A percentile compares a stretch with the other conserved stretches of the same genome.
Evolutionary conservation across 2,329 filamentous ascomycete species (phyloP).

Genomic region (Scortechinia acanthostroma): DNA sequence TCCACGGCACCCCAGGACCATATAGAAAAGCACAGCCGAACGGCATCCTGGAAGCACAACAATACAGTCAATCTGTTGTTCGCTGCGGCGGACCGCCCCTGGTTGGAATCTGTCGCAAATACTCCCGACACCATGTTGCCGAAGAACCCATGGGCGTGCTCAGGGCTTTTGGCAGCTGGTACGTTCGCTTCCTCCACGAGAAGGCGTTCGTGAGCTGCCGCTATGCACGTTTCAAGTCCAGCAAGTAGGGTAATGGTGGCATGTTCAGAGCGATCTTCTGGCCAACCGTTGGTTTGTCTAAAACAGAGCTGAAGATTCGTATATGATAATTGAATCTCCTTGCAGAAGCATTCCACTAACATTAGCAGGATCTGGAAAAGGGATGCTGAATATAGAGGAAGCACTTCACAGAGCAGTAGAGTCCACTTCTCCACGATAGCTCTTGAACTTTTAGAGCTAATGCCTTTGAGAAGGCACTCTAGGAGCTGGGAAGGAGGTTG

Average conservation of each 20-base stretch:
- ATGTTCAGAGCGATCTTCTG: conserved; percentile 11
- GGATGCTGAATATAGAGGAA: conserved; percentile 75
- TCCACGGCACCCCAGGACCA: conserved; percentile 82
- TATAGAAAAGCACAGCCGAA: conserved; percentile 83
- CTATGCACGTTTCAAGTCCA: conserved; percentile 83
- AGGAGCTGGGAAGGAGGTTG: conserved; percentile 68
- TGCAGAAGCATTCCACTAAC: conserved; percentile 81
- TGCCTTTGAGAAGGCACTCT: conserved; percentile 76
- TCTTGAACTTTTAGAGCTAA: conserved; percentile 68
- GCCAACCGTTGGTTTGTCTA: conserved; percentile 21
- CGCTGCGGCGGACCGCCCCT: conserved; percentile 75
- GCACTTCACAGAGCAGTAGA: conserved; percentile 71
- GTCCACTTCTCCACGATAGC: conserved; percentile 87
- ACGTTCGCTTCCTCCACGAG: conserved; percentile 67
- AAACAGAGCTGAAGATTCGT: conserved; percentile 63
- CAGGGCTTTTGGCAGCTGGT: conserved; percentile 67
- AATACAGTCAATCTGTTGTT: conserved; percentile 90
- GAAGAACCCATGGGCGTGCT: conserved; percentile 81
- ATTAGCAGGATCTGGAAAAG: conserved; percentile 89
- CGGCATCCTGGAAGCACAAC: conserved; percentile 92
- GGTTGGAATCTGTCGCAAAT: conserved; percentile 71
- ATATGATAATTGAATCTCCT: conserved; percentile 70
- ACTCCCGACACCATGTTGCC: conserved; percentile 91
- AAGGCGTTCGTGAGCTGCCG: conserved; percentile 77
- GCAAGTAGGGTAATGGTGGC: conserved; percentile 82